phyloP scores from a whole-genome alignment of 2,329 filamentous ascomycete species.

The Penicillium sp. region DNA sequence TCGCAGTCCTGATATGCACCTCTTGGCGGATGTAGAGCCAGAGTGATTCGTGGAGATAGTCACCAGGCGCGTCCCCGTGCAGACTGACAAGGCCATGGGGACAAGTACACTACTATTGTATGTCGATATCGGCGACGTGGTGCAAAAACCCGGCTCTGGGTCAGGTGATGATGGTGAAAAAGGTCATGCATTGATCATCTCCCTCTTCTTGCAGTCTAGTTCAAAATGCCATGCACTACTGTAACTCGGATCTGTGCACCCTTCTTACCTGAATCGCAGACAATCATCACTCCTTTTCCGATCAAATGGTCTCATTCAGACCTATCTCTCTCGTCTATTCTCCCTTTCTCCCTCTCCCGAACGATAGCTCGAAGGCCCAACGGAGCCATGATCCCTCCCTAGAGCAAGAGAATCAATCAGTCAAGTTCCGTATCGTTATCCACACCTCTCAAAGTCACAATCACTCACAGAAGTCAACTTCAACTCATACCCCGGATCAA shows the following conservation, averaged over 20 bases:
- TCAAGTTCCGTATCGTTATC: neutral
- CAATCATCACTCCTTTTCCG: neutral
- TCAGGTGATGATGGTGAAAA: neutral
- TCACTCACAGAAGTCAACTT: slow-evolving; percentile 35
- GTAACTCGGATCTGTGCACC: neutral
- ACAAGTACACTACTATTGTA: no score
- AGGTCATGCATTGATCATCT: neutral
- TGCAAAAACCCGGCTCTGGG: neutral
- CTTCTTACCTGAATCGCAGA: neutral
- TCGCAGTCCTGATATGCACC: no score
- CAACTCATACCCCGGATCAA: slow-evolving; percentile 29
- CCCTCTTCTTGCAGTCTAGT: neutral
- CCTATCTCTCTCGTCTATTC: neutral
- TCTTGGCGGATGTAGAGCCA: neutral
- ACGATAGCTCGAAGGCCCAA: slow-evolving; percentile 27
- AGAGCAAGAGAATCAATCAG: slow-evolving; percentile 11
- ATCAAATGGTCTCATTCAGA: neutral
- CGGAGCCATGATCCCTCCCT: slow-evolving; percentile 33
- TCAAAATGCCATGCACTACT: neutral
- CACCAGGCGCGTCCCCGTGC: neutral
- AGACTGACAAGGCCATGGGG: neutral
- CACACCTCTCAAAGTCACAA: neutral
- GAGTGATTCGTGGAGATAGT: neutral
- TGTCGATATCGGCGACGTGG: no score
- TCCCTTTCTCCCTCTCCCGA: slow-evolving; percentile 1